Evolutionary conservation across 768 basidiomycete genomes (phyloP).

Genomic region (Phaeolepiota aurea): DNA sequence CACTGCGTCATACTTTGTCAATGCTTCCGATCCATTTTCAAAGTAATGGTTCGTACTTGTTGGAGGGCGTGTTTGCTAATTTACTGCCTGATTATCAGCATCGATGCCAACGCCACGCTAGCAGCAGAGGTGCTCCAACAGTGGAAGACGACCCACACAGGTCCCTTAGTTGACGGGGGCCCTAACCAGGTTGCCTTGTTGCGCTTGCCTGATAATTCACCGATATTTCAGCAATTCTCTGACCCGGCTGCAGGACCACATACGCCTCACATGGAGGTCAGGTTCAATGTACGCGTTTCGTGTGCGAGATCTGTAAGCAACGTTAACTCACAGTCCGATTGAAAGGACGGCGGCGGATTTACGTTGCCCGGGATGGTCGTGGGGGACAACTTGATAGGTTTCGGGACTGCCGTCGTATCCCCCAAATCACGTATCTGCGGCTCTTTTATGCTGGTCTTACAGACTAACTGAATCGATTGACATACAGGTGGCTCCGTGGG

Average conservation of each 20-base stretch:
- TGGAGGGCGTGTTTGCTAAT: constrained; percentile 6
- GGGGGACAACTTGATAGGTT: constrained; percentile 6
- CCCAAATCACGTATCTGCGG: constrained; percentile 3
- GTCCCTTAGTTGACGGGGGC: constrained; percentile 5
- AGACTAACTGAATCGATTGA: no score
- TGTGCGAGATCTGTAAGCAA: background rate
- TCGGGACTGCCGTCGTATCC: constrained; percentile 4
- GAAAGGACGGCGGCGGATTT: constrained; percentile 12
- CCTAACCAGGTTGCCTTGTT: constrained; percentile 4
- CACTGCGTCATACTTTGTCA: constrained; percentile 15
- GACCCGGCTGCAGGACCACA: constrained; percentile 8
- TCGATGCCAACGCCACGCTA: constrained; percentile 2
- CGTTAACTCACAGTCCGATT: background rate
- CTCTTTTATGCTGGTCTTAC: no score
- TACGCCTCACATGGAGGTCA: constrained; percentile 15
- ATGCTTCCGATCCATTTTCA: constrained; percentile 14
- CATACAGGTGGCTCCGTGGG: constrained; percentile 13
- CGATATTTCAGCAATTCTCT: constrained; percentile 5
- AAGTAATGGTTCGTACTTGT: constrained; percentile 7
- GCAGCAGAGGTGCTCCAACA: constrained; percentile 1
- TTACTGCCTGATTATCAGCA: constrained; percentile 6
- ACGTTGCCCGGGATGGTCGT: constrained; percentile 13
- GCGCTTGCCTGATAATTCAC: constrained; percentile 5
- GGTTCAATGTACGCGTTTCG: constrained; percentile 18
- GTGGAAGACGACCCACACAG: constrained; percentile 10